Conservation (phyloP, 176 grass and related monocot genomes). For the Zizania latifolia region DNA sequence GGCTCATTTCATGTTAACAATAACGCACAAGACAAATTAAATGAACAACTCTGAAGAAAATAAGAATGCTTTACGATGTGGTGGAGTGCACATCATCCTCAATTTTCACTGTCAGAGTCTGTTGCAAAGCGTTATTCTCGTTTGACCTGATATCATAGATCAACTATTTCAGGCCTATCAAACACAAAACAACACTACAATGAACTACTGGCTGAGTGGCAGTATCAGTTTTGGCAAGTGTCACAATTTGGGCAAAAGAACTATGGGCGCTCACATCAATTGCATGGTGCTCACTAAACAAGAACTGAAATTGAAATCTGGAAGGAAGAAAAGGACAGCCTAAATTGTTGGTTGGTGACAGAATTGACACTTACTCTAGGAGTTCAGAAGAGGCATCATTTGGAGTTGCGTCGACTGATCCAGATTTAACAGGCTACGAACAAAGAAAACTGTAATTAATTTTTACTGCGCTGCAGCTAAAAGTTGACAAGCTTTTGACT, state of each 20-base stretch:
- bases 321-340: slow-evolving; percentile 2
- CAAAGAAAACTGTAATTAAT: slow-evolving; percentile 3
- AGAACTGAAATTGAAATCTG: background rate
- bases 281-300: background rate
- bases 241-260: background rate
- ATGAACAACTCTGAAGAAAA: background rate
- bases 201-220: background rate
- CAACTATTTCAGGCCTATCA: slow-evolving; percentile 20
- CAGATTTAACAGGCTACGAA: slow-evolving; percentile 63
- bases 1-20: background rate
- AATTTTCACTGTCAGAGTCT: slow-evolving; percentile 26
- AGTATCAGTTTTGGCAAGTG: background rate
- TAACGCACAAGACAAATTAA: slow-evolving; percentile 14
- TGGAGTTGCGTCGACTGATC: slow-evolving; percentile 36
- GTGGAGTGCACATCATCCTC: slow-evolving; percentile 69
- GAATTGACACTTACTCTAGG: slow-evolving; percentile 47
- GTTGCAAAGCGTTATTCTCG: slow-evolving; percentile 34
- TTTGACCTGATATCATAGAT: slow-evolving; percentile 36
- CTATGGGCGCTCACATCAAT: background rate
- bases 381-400: slow-evolving; percentile 45
- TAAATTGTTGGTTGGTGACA: slow-evolving; percentile 5
- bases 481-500: slow-evolving; percentile 17
- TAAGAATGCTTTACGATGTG: slow-evolving; percentile 55
- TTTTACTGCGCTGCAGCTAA: slow-evolving; percentile 24
- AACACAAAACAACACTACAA: slow-evolving; percentile 1